Evolutionary conservation across 495 filamentous ascomycete genomes (phyloP), one percentile per base, ranked within the genome.

Genomic region (Podospora tetraspora): DNA sequence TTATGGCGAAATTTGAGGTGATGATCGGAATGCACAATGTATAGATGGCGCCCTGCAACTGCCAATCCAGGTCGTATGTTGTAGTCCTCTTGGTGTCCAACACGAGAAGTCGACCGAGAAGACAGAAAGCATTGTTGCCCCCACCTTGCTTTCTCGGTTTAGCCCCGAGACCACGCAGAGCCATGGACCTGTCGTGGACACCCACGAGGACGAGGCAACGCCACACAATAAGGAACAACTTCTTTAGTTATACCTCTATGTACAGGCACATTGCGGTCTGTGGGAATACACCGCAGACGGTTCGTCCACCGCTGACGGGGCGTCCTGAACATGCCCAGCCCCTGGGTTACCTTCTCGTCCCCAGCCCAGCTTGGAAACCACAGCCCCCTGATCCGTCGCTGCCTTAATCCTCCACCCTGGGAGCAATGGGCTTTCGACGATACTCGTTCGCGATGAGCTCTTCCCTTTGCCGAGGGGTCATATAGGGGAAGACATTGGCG

Each of bases 401-500:
- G 19, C 43, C 43, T 52, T 52, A 52, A n/a, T 52, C 43, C 43
- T n/a, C 43, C 43, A 52, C 43, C 16, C 43, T 52, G 16, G 43
- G 43, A 52, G 43, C 43, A 52, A 52, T n/a, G 19, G 43, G 43
- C 43, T 19, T n/a, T 9, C 43, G 43, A 8, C 61, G 61, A 62
- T 37, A 32, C 29, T 52, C 5, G 27, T 25, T 32, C 25, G 61
- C 61, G n/a, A 37, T 62, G 22, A 62, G 61, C 30, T 68, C 30
- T 64, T 70, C 64, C 19, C 66, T 13, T 30, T 71, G 62, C 8
- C 24, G 23, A 21, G 62, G 30, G 32, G 62, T 66, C 24, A 79
- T 72, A 59, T 80, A 80, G 4, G 79, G 78, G 73, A 81, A 79
- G 62, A 71, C 75, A 57, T 73, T 76, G 68, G 70, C 70, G 34